Evolutionary conservation across 345 rosid genomes (phyloP), one percentile per base, ranked within the genome.

Genomic region (Clarkia xantiana): DNA sequence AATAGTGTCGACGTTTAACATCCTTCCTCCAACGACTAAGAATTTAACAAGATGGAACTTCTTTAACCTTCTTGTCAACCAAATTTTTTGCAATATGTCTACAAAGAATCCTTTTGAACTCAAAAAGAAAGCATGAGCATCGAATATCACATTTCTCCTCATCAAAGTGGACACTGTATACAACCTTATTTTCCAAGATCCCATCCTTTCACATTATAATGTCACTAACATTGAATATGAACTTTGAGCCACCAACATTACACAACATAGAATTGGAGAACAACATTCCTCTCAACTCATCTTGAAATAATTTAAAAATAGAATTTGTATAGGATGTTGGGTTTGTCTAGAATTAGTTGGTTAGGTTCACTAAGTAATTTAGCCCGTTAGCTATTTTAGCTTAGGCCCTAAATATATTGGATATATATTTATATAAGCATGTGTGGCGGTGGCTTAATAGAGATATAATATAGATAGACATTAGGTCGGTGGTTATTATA

Each of bases 81-180:
- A 9, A 11, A 7, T 7, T 9, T 11, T 40, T n/a, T n/a, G n/a
- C n/a, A n/a, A n/a, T n/a, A n/a, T 73, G 78, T 57, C 63, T 67
- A 58, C 79, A 74, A 11, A 74, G 72, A 50, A 61, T 58, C 49
- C 79, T 75, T 59, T 61, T 61, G 55, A 63, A 74, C 34, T 74
- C 71, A 62, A 70, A 74, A 34, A 53, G 58, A 45, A 57, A 67
- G 47, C 78, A 69, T 22, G 47, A 58, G 55, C 78, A 73, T 43
- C 63, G 22, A 49, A 73, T 56, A 49, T 58, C 57, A 51, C 51
- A 45, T 36, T 60, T 60, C 36, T 50, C 39, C 44, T 67, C 58
- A 12, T 73, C 66, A 72, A 69, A 73, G 15, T 59, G 16, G n/a
- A 66, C 64, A 14, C 55, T 47, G 57, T 66, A 69, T 39, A n/a